These are phyloP conservation scores for Trichophyton schoenleinii DNA, from an alignment of 2,329 filamentous ascomycete species.

Conservation along the genomic window DNA sequence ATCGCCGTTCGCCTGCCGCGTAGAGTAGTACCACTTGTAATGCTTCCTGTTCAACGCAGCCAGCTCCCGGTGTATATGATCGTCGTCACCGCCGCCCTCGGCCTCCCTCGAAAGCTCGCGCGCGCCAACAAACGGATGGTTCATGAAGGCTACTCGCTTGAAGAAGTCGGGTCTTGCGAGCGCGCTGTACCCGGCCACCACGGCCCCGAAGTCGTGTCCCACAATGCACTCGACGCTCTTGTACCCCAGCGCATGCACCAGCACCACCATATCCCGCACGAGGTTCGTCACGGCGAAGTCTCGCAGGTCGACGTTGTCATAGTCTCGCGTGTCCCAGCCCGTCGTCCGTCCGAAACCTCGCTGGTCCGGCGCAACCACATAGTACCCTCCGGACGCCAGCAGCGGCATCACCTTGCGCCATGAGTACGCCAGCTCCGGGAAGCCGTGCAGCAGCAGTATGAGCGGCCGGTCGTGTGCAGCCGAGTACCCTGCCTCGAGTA, in stretches of 20 bases:
- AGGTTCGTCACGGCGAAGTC: slow-evolving; percentile 47
- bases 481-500: slow-evolving; percentile 42
- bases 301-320: slow-evolving; percentile 41
- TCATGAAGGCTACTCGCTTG: slow-evolving; percentile 48
- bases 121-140: slow-evolving; percentile 49
- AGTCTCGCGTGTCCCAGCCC: slow-evolving; percentile 44
- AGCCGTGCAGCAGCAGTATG: slow-evolving; percentile 53
- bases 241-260: slow-evolving; percentile 51
- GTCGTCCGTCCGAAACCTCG: slow-evolving; percentile 56
- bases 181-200: slow-evolving; percentile 47
- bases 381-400: slow-evolving; percentile 49
- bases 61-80: slow-evolving; percentile 46
- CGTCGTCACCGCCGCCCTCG: slow-evolving; percentile 12
- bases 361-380: slow-evolving; percentile 55
- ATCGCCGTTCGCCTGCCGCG: slow-evolving; percentile 23
- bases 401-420: slow-evolving; percentile 52
- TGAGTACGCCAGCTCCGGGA: slow-evolving; percentile 56
- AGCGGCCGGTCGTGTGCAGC: slow-evolving; percentile 36
- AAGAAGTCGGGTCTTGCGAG: slow-evolving; percentile 55
- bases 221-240: slow-evolving; percentile 45
- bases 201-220: slow-evolving; percentile 56
- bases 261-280: slow-evolving; percentile 49
- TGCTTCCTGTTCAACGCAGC: slow-evolving; percentile 48
- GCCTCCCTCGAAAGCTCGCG: slow-evolving; percentile 25
- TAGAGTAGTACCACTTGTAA: slow-evolving; percentile 51